These are phyloP conservation scores for Plasmodium inui DNA, from an alignment of 169 alveolate species.

Conservation along the genomic window DNA sequence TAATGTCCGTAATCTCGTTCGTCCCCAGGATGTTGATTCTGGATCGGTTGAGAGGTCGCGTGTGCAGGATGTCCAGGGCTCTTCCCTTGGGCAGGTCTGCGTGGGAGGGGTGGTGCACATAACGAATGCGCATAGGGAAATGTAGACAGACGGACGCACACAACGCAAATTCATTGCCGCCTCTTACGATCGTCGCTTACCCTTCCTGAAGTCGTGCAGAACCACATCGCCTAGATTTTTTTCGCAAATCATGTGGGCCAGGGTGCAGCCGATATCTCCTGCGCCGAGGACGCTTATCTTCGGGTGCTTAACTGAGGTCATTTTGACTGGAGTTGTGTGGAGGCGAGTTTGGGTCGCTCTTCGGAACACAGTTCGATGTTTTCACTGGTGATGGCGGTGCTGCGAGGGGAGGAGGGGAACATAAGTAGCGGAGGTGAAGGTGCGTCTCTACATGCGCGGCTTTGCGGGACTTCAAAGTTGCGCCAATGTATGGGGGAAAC, in stretches of 20 bases:
- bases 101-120: slow-evolving; percentile 79
- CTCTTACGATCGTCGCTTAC: background rate
- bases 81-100: slow-evolving; percentile 83
- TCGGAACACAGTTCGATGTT: background rate
- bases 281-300: slow-evolving; percentile 86
- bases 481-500: background rate
- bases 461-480: too few species aligned
- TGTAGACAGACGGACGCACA: background rate
- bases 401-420: background rate
- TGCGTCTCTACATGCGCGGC: background rate
- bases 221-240: slow-evolving; percentile 84
- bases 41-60: slow-evolving; percentile 80
- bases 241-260: slow-evolving; percentile 82
- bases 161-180: background rate
- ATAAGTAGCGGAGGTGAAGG: background rate
- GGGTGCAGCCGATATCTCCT: slow-evolving; percentile 84
- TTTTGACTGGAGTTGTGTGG: background rate
- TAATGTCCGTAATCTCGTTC: slow-evolving; percentile 81
- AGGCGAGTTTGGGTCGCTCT: background rate
- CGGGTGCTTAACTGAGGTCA: slow-evolving; percentile 78
- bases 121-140: slow-evolving; percentile 10
- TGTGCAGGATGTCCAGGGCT: slow-evolving; percentile 85
- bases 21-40: slow-evolving; percentile 82
- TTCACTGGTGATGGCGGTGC: background rate
- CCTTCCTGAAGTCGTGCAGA: slow-evolving; percentile 83